Base-by-base conservation (phyloP, 2,329 filamentous ascomycete species). In the Fusarium sororula region DNA sequence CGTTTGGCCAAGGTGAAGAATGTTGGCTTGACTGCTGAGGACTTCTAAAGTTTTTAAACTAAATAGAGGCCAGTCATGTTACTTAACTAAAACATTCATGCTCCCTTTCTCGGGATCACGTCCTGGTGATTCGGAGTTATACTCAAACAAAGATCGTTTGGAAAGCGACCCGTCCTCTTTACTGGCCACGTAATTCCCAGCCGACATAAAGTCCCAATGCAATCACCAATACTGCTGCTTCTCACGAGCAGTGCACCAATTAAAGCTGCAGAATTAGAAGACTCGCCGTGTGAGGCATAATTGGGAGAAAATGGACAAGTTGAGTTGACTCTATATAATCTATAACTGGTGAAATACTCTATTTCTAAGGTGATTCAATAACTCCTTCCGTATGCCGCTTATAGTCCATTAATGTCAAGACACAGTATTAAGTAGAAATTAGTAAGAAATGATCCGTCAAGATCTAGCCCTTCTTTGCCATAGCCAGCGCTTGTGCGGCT, bases 1-100 rank as follows among this genome's bases (percentile, higher is more conserved):
- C 79, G 83, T 32, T 79, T 92, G 77, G 90, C 90, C 17, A 85
- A 87, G 70, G 84, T 85, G 66, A 86, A 85, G 68, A 85, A 85
- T 2, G 79, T 92, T 38, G 91, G 91, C 0, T 44, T 76, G 22
- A 78, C 68, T 20, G 54, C 60, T 1, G 76, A 78, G 7, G 75
- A 78, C 20, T 78, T 78, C n/a, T 78, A 41, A 71, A 38, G 7
- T 22, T 1, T 38, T 6, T 7, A 17, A 8, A 22, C 7, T 35
- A 8, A 4, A 17, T 17, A 35, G 15, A 35, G 1, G 32, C 14
- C 3, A 35, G 15, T 2, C 9, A 35, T 1, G 0, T 17, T 8
- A 1, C 32, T 17, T 17, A 1, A 17, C 15, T 4, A 35, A 15
- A 35, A 35, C 32, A 17, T 35, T 17, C 32, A 8, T 35, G 7